These are phyloP conservation scores for Pythium sp. DNA, from an alignment of 352 stramenopile species.

Conservation along the genomic window DNA sequence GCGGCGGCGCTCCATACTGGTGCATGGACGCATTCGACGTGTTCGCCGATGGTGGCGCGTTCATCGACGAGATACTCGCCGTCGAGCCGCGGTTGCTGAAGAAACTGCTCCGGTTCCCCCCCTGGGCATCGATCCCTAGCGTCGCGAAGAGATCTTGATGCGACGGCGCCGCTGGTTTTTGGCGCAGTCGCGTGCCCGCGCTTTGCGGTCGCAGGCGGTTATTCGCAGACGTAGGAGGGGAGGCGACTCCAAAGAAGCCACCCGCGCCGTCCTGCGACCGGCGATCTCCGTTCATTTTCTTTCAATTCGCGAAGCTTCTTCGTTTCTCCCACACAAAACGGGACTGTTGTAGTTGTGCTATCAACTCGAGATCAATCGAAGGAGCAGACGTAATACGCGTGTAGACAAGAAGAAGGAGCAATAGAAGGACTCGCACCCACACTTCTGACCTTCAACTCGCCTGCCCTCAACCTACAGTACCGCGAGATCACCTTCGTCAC, in stretches of 20 bases:
- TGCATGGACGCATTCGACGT: slow-evolving; percentile 16
- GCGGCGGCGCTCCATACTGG: slow-evolving; percentile 13
- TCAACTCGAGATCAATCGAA: neutral
- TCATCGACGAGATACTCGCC: slow-evolving; percentile 19
- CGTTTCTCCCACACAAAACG: neutral
- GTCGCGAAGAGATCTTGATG: slow-evolving; percentile 57
- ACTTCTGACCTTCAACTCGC: neutral
- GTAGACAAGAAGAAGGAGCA: neutral
- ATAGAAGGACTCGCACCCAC: neutral
- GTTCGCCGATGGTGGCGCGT: slow-evolving; percentile 8
- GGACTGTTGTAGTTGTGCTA: neutral
- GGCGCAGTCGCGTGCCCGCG: slow-evolving; percentile 54
- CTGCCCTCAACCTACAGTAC: neutral
- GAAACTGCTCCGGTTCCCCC: slow-evolving; percentile 24
- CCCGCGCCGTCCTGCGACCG: slow-evolving; percentile 11
- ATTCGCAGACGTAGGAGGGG: slow-evolving; percentile 2
- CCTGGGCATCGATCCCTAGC: slow-evolving; percentile 38
- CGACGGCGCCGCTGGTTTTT: slow-evolving; percentile 39
- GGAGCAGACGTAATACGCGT: neutral
- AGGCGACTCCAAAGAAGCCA: slow-evolving; percentile 17
- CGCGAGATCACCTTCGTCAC: neutral
- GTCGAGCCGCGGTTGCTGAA: slow-evolving; percentile 24
- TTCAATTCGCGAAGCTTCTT: slow-evolving; percentile 2
- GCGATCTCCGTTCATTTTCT: slow-evolving; percentile 18
- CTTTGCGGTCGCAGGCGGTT: slow-evolving; percentile 38